Base-by-base conservation (phyloP, 1,139 yeast genomes). In the Pichia kudriavzevii region DNA sequence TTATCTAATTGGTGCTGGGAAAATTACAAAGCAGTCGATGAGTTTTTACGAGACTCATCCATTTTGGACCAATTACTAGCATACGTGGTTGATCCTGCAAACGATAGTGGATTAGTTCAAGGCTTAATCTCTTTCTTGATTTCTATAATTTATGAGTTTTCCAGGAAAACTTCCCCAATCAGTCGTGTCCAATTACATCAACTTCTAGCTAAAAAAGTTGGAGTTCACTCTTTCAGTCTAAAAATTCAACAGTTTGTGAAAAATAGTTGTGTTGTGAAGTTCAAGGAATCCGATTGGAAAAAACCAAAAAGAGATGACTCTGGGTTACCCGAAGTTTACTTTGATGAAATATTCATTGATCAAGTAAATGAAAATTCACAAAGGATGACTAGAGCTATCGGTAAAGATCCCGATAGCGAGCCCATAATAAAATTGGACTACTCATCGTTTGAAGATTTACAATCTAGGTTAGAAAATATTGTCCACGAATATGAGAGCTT, bases 321-420 rank as follows among this genome's bases (percentile, higher is more conserved):
- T 1, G 98, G 98, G 1, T 65, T 88, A 26, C 98, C 97, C 0
- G 74, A 76, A 39, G 84, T 88, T 1, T 85, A 71, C 47, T 80
- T 91, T 50, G 81, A 79, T 44, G 52, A 70, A 0, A 60, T 67
- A 3, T 85, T 84, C 51, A 78, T 84, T 4, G 63, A 64, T 5
- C 60, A 85, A 37, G 60, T 91, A 33, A 79, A 76, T 45, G 93
- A 80, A 7, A 82, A 84, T 49, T 75, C 71, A 45, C 61, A 72
- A 13, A 66, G 95, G 36, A 74, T 91, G 24, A 72, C 71, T 41
- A 69, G 78, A 33, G 79, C 95, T 0, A 61, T 91, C 27, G 77
- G 76, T 34, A 81, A 78, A 46, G 85, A 76, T 49, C 95, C 97
- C 1, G 62, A 66, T 7, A 56, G 67, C 23, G 91, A 82, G 47